Evolutionary conservation across 1,284 basidiomycete genomes (phyloP).

Genomic region (Naganishia albida): DNA sequence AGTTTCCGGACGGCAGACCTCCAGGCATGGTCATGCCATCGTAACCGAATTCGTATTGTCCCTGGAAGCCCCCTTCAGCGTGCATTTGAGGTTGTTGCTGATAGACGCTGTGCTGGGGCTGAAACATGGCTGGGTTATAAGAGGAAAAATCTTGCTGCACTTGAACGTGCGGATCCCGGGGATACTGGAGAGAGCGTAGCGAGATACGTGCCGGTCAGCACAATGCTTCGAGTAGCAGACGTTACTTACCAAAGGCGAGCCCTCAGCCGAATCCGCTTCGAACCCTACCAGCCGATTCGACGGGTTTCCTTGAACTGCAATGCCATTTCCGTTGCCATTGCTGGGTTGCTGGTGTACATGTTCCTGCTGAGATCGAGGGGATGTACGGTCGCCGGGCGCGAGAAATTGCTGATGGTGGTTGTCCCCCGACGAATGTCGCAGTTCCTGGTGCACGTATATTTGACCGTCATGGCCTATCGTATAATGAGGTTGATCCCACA

Average conservation of each 20-base stretch:
- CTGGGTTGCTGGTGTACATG: background rate
- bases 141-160: background rate
- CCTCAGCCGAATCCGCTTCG: background rate
- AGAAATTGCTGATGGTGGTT: background rate
- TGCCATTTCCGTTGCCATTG: background rate
- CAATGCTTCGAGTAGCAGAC: too few relatives aligned
- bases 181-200: background rate
- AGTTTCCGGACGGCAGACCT: background rate
- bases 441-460: background rate
- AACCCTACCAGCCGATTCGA: conserved; percentile 17
- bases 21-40: background rate
- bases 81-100: background rate
- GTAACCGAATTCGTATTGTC: background rate
- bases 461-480: conserved; percentile 20
- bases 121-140: background rate
- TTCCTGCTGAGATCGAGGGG: background rate
- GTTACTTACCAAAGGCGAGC: conserved; percentile 2
- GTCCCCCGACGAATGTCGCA: background rate
- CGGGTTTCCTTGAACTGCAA: background rate
- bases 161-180: background rate
- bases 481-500: conserved; percentile 17
- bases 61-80: background rate
- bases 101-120: background rate
- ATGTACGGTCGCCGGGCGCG: background rate
- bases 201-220: background rate